phyloP scores from a whole-genome alignment of 2,329 filamentous ascomycete species.

The Fusarium circinatum region DNA sequence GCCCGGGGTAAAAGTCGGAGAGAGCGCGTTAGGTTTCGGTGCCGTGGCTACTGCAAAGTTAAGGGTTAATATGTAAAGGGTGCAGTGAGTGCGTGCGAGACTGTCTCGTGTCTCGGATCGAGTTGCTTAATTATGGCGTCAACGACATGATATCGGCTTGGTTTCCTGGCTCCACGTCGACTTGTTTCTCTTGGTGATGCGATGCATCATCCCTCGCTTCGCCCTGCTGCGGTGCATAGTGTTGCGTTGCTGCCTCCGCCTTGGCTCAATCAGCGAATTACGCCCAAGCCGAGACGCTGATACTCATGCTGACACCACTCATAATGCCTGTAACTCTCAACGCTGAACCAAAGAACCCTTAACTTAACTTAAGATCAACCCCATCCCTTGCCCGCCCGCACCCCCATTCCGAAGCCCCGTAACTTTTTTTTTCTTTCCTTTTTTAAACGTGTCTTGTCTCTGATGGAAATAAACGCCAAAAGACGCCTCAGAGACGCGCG shows the following conservation, averaged over 20 bases:
- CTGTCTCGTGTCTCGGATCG: conserved; percentile 29
- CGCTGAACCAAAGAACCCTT: conserved; percentile 19
- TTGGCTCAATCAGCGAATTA: conserved; percentile 19
- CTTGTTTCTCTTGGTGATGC: conserved; percentile 32
- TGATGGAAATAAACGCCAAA: conserved; percentile 33
- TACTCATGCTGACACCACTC: conserved; percentile 28
- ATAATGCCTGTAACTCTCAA: conserved; percentile 21
- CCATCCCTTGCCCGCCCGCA: conserved; percentile 25
- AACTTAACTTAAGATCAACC: conserved; percentile 24
- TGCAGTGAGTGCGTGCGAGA: conserved; percentile 20
- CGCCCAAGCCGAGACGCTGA: conserved; percentile 20
- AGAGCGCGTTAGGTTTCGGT: conserved; percentile 24
- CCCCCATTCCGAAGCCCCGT: conserved; percentile 39
- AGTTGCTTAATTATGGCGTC: conserved; percentile 33
- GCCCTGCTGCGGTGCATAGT: conserved; percentile 29
- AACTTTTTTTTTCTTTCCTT: conserved; percentile 14
- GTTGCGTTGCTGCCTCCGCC: conserved; percentile 32
- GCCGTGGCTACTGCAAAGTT: conserved; percentile 26
- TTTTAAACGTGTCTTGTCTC: conserved; percentile 34
- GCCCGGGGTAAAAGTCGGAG: conserved; percentile 5
- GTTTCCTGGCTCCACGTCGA: conserved; percentile 6
- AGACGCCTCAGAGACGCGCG: conserved; percentile 35
- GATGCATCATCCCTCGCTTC: conserved; percentile 38
- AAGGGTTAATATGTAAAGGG: conserved; percentile 20
- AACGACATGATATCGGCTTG: conserved; percentile 19